Conservation (phyloP, 1,284 basidiomycete genomes). For the Malassezia nana region DNA sequence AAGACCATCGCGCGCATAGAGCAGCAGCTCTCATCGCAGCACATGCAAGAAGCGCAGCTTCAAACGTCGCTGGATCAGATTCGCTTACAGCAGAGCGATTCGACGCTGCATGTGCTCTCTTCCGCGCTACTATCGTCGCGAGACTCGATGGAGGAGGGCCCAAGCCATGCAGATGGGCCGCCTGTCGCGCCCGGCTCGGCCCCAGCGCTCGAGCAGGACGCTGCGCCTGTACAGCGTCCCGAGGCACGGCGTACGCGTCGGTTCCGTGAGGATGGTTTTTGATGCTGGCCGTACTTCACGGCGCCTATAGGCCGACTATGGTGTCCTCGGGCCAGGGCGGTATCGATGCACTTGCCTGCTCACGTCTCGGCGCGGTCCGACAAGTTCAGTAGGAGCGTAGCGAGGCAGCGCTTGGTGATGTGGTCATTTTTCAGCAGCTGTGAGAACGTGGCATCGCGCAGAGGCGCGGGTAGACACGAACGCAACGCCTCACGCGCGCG, state of each 20-base stretch:
- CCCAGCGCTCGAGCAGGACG: too few relatives aligned
- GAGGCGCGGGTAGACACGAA: slow-evolving; percentile 90
- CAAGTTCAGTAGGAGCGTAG: slow-evolving; percentile 85
- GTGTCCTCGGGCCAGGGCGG: neutral
- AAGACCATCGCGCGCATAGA: slow-evolving; percentile 26
- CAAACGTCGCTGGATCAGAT: slow-evolving; percentile 23
- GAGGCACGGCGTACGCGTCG: neutral
- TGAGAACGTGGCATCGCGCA: slow-evolving; percentile 87
- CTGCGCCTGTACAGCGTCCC: too few relatives aligned
- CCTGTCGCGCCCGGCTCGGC: too few relatives aligned
- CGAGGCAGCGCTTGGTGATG: slow-evolving; percentile 64
- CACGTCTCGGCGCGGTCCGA: slow-evolving; percentile 51
- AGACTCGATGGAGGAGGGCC: neutral
- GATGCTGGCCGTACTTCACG: neutral
- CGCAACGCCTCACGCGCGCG: slow-evolving; percentile 92
- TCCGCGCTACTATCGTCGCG: neutral
- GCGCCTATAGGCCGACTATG: neutral
- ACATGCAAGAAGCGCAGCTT: slow-evolving; percentile 30
- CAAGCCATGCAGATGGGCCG: too few relatives aligned
- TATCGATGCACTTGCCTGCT: neutral
- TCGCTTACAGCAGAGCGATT: slow-evolving; percentile 14
- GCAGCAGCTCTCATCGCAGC: slow-evolving; percentile 23
- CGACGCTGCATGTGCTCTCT: neutral
- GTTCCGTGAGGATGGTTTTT: neutral
- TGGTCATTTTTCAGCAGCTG: slow-evolving; percentile 60